Evolutionary conservation across 306 rosid genomes (phyloP), one percentile per base, ranked within the genome.

Genomic region (Trifolium repens): DNA sequence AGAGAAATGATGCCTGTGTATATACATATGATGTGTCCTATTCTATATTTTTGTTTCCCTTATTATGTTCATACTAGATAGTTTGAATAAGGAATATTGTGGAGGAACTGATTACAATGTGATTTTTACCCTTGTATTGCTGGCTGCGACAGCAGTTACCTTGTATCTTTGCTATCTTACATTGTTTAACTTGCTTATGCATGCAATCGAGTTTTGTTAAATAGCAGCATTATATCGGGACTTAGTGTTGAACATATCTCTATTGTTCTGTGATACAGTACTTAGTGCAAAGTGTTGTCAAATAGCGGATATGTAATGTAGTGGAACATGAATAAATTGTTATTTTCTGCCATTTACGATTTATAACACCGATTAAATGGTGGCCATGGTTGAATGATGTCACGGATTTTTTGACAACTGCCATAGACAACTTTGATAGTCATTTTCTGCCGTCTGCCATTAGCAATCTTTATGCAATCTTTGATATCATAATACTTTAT

Each of bases 21-120:
- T 93, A 89, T 85, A 78, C 82, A 44, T 44, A 82, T 73, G 68
- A 65, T 80, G 77, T 86, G 78, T 74, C 77, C 82, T 88, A 78
- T 81, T 74, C 71, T 77, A 37, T 79, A 79, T 85, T 80, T 71
- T 86, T 54, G 81, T 69, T 61, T 82, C 40, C 53, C 71, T 79
- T 68, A 39, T 79, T 68, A 39, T 82, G 81, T 83, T 64, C 74
- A 77, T 78, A 80, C 70, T 74, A 85, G 88, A 66, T 74, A 78
- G 80, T 73, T 68, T 60, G 53, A 74, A 85, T 83, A 63, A 78
- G 44, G 78, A 84, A 77, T 86, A 79, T 79, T 65, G 62, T 39
- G 78, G 19, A 57, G 75, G 59, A 58, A 65, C 66, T 35, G 57
- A 55, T 65, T 46, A 47, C 2, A 17, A 16, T 77, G 46, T 72